Evolutionary conservation across 306 rosid species (phyloP).

Genomic region (Dryas drummondii): DNA sequence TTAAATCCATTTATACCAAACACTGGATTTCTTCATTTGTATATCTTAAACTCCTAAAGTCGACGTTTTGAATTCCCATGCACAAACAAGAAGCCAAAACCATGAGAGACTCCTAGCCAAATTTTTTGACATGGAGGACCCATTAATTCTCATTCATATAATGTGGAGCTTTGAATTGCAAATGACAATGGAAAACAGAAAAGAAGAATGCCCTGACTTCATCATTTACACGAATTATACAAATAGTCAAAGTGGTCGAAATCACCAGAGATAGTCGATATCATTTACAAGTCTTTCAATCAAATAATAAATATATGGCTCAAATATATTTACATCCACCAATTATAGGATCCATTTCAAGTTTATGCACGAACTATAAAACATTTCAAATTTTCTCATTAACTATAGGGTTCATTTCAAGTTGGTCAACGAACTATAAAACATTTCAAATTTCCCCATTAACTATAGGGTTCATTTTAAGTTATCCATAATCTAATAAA

Average conservation of each 20-base stretch:
- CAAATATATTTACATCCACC: no score
- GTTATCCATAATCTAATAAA: no score
- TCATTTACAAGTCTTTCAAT: background rate
- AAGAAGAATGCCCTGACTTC: background rate
- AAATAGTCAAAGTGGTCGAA: background rate
- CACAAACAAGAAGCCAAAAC: background rate
- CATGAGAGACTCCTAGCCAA: background rate
- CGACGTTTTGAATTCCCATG: slow-evolving; percentile 3
- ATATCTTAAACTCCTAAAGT: background rate
- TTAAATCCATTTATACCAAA: background rate
- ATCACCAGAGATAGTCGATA: background rate
- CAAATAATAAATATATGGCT: background rate
- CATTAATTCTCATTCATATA: background rate
- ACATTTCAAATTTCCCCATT: no score
- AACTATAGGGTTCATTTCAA: no score
- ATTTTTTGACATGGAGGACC: background rate
- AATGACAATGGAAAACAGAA: background rate
- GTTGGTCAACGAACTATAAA: no score
- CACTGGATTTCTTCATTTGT: background rate
- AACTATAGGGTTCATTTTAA: no score
- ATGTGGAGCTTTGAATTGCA: background rate
- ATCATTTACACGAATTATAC: no score
- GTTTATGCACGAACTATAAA: no score
- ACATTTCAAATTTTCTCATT: no score
- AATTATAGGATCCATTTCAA: no score